Evolutionary conservation across 345 rosid genomes (phyloP), one percentile per base, ranked within the genome.

Genomic region (Gynandropsis gynandra): DNA sequence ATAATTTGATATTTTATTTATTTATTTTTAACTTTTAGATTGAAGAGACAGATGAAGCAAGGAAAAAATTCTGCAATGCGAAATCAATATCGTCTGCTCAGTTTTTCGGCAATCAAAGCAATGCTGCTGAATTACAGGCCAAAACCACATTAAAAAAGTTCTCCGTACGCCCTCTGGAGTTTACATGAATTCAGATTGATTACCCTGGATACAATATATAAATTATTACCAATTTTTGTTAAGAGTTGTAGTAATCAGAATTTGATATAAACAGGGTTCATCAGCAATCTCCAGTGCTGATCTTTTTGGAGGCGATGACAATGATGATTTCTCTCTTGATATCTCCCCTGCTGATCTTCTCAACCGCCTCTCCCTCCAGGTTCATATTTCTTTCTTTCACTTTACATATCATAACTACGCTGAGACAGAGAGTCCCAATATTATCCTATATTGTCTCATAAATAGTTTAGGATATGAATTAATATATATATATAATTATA

Each of bases 1-100:
- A n/a, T n/a, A n/a, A n/a, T n/a, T n/a, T n/a, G n/a, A n/a, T n/a
- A n/a, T n/a, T n/a, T n/a, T n/a, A n/a, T n/a, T n/a, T n/a, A n/a
- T n/a, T n/a, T n/a, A n/a, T n/a, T n/a, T n/a, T n/a, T n/a, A n/a
- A n/a, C n/a, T n/a, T n/a, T n/a, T 50, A 87, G 95, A 54, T 84
- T 64, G 77, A 76, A 68, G 98, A 92, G 71, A 62, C 82, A 40
- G 84, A 92, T 69, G 98, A 84, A 69, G 95, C 98, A 4, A 79
- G 88, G 65, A 87, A 76, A 74, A 92, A 92, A 72, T 92, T 85
- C 77, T 54, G 94, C 8, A 87, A 85, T 78, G 98, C 98, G 15
- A 92, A 92, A 64, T 81, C 98, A 19, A 92, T 87, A 55, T 92
- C 98, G 43, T 92, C 97, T 10, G 75, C 95, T 47, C 98, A 92